Evolutionary conservation across 768 basidiomycete genomes (phyloP).

Genomic region (Mycena vulgaris): DNA sequence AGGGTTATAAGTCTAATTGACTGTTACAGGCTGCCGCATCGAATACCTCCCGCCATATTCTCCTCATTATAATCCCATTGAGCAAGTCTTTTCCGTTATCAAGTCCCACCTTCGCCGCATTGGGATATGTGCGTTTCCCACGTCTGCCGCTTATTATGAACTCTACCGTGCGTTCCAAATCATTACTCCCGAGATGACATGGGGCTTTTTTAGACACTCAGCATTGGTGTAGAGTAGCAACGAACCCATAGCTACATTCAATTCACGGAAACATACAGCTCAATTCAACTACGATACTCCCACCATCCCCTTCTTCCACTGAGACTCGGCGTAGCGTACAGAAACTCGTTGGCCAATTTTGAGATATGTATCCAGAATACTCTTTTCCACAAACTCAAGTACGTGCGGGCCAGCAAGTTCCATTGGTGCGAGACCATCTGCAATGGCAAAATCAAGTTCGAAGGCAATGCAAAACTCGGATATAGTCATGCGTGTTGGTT

Average conservation of each 20-base stretch:
- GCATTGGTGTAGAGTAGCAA: constrained; percentile 16
- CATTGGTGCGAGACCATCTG: neutral
- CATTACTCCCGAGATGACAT: constrained; percentile 22
- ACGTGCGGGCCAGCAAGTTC: constrained; percentile 19
- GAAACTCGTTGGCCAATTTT: neutral
- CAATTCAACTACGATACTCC: neutral
- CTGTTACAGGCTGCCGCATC: too few species aligned
- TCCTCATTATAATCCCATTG: too few species aligned
- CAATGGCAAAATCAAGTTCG: neutral
- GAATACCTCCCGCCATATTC: too few species aligned
- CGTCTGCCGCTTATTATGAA: constrained; percentile 14
- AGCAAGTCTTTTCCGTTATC: too few species aligned
- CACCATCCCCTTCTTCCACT: constrained; percentile 22
- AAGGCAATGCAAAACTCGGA: constrained; percentile 10
- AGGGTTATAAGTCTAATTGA: too few species aligned
- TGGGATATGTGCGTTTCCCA: neutral
- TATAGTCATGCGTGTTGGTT: constrained; percentile 9
- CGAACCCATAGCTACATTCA: too few species aligned
- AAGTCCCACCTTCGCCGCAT: constrained; percentile 38
- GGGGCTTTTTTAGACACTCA: constrained; percentile 22
- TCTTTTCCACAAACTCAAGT: constrained; percentile 3
- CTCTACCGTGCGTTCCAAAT: constrained; percentile 15
- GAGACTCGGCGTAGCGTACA: neutral
- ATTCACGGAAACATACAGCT: neutral
- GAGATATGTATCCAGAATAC: neutral